Evolutionary conservation across 2,329 filamentous ascomycete genomes (phyloP).

Genomic region (Alternaria dauci): DNA sequence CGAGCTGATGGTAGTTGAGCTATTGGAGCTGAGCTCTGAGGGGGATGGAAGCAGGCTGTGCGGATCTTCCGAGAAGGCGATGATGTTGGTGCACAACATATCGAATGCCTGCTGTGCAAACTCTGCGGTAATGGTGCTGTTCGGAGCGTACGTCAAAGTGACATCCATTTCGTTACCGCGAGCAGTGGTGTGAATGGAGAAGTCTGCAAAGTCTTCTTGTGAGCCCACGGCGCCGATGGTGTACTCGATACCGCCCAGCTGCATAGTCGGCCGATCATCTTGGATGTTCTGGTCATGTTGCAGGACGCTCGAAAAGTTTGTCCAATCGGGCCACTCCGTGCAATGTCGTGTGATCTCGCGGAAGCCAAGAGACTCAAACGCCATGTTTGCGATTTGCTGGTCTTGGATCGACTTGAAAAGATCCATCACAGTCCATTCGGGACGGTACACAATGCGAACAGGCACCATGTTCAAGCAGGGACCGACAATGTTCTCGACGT

Average conservation of each 20-base stretch:
- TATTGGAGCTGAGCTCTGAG: conserved; percentile 36
- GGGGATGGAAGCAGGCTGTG: conserved; percentile 39
- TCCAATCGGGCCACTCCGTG: conserved; percentile 50
- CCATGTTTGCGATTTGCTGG: conserved; percentile 54
- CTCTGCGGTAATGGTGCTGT: conserved; percentile 60
- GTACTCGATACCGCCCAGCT: conserved; percentile 52
- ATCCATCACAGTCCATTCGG: conserved; percentile 47
- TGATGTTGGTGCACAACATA: conserved; percentile 39
- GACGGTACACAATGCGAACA: conserved; percentile 50
- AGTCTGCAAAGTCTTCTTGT: conserved; percentile 47
- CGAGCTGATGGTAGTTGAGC: conserved; percentile 33
- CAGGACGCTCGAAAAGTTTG: conserved; percentile 46
- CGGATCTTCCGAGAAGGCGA: conserved; percentile 39
- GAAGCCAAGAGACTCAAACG: conserved; percentile 47
- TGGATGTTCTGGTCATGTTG: conserved; percentile 47
- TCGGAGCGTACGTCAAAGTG: conserved; percentile 42
- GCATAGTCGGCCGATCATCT: conserved; percentile 56
- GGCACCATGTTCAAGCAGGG: conserved; percentile 56
- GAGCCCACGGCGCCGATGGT: conserved; percentile 40
- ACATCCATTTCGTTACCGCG: conserved; percentile 39
- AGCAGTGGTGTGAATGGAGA: conserved; percentile 41
- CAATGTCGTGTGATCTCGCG: conserved; percentile 46
- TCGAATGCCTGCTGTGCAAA: conserved; percentile 60
- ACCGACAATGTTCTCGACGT: conserved; percentile 52
- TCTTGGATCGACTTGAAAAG: conserved; percentile 54